Base-by-base conservation (phyloP, 2,329 filamentous ascomycete species). In the Cercospora sojina region DNA sequence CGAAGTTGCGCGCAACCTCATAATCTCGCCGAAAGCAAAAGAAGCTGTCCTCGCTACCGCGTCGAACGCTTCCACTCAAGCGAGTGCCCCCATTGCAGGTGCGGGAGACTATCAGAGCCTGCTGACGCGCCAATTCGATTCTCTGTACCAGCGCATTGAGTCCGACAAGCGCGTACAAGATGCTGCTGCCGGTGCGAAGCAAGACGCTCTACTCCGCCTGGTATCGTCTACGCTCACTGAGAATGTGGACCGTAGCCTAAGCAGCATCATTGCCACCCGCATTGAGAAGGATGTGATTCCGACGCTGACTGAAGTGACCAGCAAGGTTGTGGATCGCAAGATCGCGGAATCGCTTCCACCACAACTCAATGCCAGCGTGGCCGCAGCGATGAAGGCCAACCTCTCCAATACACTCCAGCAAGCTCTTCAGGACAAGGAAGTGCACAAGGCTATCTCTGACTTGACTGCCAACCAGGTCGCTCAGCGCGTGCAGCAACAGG, bases 231-330 rank as follows among this genome's bases (percentile, higher is more conserved):
- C 89, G 2, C 79, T 92, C 53, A 87, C 87, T 10, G 88, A 90
- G 67, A 91, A 91, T 64, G 86, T 91, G 25, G 89, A 92, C 78
- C 89, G 90, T 73, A 91, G 91, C 23, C 84, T 97, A 41, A 84
- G 88, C 67, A 88, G 88, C 67, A 91, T 96, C 71, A 89, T 97
- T 59, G 86, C 87, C 56, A 85, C 88, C 57, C 90, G 91, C 77
- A 91, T 97, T 70, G 86, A 91, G 68, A 85, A 88, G 64, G 85
- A 88, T 13, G 87, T 97, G 53, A 83, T 97, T 61, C 94, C 95
- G 10, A 84, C 88, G 32, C 82, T 98, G 64, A 86, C 88, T 47
- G 85, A 88, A 60, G 83, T 89, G 49, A 88, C 91, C 13, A 84
- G 87, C 53, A 86, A 87, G 68, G 85, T 89, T 4, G 84, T 97